Percentiles rank a stretch among this genome's conserved stretches.
Evolutionary conservation across 148 eudicot genomes (phyloP).

Genomic region (Amaranthus cruentus): DNA sequence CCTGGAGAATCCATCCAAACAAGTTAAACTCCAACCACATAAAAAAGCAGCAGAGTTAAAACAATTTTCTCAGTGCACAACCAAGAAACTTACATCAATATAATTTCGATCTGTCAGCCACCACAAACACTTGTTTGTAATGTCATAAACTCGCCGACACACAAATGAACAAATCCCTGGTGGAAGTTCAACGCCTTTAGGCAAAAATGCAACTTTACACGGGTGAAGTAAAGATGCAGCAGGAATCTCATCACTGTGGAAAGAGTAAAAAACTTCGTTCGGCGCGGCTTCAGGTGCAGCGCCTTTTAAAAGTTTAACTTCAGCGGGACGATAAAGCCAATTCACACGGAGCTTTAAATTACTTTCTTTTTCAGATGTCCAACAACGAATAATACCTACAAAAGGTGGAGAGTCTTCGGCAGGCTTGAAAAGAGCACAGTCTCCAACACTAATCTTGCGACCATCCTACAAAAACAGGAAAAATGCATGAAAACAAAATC

Average conservation of each 20-base stretch:
- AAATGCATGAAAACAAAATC: background rate
- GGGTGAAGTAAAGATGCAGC: constrained; percentile 90
- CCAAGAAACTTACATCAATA: constrained; percentile 52
- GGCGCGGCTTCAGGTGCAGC: constrained; percentile 57
- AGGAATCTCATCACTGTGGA: constrained; percentile 79
- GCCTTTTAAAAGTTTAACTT: constrained; percentile 64
- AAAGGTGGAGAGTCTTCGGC: constrained; percentile 63
- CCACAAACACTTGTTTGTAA: constrained; percentile 65
- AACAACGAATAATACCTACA: constrained; percentile 56
- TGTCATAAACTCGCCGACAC: constrained; percentile 80
- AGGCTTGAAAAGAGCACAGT: constrained; percentile 83
- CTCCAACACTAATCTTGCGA: constrained; percentile 66
- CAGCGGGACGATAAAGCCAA: constrained; percentile 92
- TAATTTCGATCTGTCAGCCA: constrained; percentile 81
- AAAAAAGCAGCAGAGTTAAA: background rate
- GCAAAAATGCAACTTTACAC: constrained; percentile 84
- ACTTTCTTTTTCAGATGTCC: constrained; percentile 38
- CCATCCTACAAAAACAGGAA: constrained; percentile 45
- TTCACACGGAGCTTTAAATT: constrained; percentile 49
- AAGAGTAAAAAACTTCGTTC: constrained; percentile 83
- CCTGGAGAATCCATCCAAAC: constrained; percentile 39
- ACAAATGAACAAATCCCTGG: constrained; percentile 69
- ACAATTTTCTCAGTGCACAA: background rate
- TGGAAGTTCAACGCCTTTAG: constrained; percentile 79
- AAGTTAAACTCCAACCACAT: background rate